Percentiles rank a stretch among this genome's conserved stretches.
Evolutionary conservation across 208 protist genomes (phyloP).

Genomic region (Crithidia fasciculata): DNA sequence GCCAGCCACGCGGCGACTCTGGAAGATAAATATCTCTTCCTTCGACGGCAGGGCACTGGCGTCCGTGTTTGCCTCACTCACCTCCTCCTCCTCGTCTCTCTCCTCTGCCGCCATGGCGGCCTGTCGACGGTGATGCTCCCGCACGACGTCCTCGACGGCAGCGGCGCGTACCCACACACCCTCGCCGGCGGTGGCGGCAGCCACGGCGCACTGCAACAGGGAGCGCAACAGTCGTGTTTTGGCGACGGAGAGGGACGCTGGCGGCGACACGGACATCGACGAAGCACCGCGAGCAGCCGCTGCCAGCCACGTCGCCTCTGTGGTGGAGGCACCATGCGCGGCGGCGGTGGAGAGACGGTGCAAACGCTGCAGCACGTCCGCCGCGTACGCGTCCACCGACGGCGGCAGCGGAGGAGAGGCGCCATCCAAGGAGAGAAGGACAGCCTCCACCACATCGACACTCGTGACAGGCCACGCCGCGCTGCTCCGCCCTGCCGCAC

Average conservation of each 20-base stretch:
- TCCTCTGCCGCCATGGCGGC: neutral
- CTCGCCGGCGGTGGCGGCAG: slow-evolving; percentile 17
- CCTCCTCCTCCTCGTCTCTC: neutral
- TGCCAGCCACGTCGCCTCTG: neutral
- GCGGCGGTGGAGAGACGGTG: neutral
- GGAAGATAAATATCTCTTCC: slow-evolving; percentile 17
- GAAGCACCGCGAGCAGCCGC: neutral
- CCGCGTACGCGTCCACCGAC: slow-evolving; percentile 13
- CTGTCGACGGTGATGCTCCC: neutral
- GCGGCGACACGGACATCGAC: neutral
- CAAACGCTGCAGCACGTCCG: slow-evolving; percentile 16
- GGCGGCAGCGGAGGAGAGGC: slow-evolving; percentile 16
- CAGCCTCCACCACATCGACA: slow-evolving; percentile 32
- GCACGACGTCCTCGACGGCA: neutral
- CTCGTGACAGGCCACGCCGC: slow-evolving; percentile 3
- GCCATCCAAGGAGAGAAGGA: slow-evolving; percentile 10
- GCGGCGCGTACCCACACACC: slow-evolving; percentile 22
- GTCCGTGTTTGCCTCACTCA: neutral
- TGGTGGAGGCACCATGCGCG: neutral
- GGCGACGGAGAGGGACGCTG: neutral
- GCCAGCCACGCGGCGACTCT: slow-evolving; percentile 7
- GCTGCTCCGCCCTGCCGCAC: neutral
- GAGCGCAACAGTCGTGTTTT: slow-evolving; percentile 12
- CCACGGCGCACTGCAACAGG: slow-evolving; percentile 33
- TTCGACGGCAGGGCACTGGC: neutral